A percentile compares a stretch with the other conserved stretches of the same genome.
Conservation (phyloP, 192 early-diverging fungal species). For the Coemansia sp. region DNA sequence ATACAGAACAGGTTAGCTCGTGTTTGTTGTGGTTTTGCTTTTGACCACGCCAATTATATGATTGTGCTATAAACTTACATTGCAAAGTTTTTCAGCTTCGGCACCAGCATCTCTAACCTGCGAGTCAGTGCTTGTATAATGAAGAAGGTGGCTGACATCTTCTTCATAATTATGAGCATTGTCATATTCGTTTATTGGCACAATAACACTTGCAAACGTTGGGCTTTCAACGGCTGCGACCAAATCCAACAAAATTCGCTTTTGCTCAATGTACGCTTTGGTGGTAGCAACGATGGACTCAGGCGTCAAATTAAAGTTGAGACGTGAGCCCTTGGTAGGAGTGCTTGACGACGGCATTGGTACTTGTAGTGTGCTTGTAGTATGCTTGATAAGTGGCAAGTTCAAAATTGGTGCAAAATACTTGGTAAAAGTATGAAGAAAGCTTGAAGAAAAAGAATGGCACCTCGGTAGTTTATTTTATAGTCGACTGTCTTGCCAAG, state of each 20-base stretch:
- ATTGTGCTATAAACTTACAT: constrained; percentile 42
- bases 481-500: no score
- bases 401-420: no score
- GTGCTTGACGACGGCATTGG: no score
- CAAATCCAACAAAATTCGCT: constrained; percentile 29
- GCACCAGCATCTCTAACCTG: constrained; percentile 66
- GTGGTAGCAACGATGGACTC: constrained; percentile 23
- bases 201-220: constrained; percentile 49
- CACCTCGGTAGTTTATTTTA: no score
- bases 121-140: constrained; percentile 55
- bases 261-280: constrained; percentile 33
- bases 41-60: background rate
- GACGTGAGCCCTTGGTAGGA: constrained; percentile 38
- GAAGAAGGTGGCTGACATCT: constrained; percentile 39
- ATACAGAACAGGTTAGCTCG: background rate
- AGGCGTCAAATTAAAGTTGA: constrained; percentile 44
- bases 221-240: constrained; percentile 42
- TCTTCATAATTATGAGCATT: constrained; percentile 37
- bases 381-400: no score
- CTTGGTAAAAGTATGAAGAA: no score
- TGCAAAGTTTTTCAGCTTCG: constrained; percentile 59
- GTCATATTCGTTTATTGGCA: constrained; percentile 39
- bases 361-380: no score
- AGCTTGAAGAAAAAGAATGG: no score
- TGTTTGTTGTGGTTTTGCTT: background rate